Base-by-base conservation (phyloP, 345 rosid genomes). In the Acer campestre region DNA sequence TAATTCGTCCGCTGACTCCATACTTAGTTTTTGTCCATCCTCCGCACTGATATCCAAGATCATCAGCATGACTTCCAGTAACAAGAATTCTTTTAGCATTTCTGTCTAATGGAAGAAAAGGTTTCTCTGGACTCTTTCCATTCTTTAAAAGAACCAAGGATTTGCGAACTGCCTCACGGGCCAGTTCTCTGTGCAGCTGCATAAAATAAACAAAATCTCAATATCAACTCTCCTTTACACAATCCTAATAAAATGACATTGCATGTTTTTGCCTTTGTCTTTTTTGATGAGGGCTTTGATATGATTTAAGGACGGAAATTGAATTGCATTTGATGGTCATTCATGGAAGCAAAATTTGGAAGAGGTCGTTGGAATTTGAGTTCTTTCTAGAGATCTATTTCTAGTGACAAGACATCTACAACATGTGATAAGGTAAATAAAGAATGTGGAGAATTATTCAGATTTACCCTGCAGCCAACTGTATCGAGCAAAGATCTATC, bases 31-130 rank as follows among this genome's bases (percentile, higher is more conserved):
- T 84, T n/a, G 98, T 92, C 98, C 98, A 93, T 22, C 98, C 98
- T 73, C 98, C 98, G 31, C 97, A 93, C 73, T 93, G 98, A 81
- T 83, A 93, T 25, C 98, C 97, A 66, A 95, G 94, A 88, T 95
- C 85, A 77, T 93, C 92, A 58, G 96, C 94, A 74, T 95, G 99
- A 10, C 90, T 82, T 80, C 99, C 97, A 18, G 87, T 76, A 23
- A 91, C 90, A 61, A 95, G 93, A 79, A 95, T 87, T 77, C 78
- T 93, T 81, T 78, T 85, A 27, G 90, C 90, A 42, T 81, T 91
- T 81, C 81, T 86, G 73, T 93, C 89, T 55, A 95, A 79, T 53
- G 98, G 97, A 77, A 95, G 90, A 75, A 91, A 86, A 11, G 86
- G 80, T 73, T 87, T 87, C 53, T 77, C 75, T 61, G 80, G 75